Percentiles rank a stretch among this genome's conserved stretches.
Conservation (phyloP, 306 rosid genomes). For the Prunus padus region DNA sequence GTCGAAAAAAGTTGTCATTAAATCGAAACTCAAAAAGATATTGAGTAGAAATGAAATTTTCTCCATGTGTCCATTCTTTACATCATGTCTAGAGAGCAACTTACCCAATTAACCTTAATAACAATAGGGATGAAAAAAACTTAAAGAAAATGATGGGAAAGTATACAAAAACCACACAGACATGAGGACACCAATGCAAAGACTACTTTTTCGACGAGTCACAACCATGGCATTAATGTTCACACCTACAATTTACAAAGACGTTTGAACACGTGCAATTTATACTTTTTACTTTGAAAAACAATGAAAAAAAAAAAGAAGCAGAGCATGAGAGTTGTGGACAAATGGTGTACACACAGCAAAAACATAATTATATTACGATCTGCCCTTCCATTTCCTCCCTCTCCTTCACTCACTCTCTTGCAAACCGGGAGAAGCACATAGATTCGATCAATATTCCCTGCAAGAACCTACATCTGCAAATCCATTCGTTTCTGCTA, state of each 20-base stretch:
- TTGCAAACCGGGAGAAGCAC: neutral
- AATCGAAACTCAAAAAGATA: too few species aligned
- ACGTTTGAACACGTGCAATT: too few species aligned
- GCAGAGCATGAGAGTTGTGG: neutral
- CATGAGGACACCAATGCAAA: neutral
- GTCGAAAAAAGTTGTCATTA: too few species aligned
- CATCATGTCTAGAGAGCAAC: too few species aligned
- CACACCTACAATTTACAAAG: neutral
- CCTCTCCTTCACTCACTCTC: neutral
- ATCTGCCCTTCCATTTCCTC: neutral
- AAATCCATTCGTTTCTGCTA: conserved; percentile 2
- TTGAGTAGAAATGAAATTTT: too few species aligned
- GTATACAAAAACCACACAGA: neutral
- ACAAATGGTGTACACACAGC: neutral
- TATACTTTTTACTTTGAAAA: too few species aligned
- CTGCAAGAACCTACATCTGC: neutral
- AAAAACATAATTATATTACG: too few species aligned
- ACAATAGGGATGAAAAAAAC: too few species aligned
- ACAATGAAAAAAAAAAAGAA: too few species aligned
- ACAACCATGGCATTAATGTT: neutral
- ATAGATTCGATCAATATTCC: neutral
- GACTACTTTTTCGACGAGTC: neutral
- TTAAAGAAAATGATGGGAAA: neutral
- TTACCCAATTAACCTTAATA: too few species aligned
- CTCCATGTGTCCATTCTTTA: too few species aligned